Conservation (phyloP, 148 eudicot species). For the Fagopyrum homotropicum region DNA sequence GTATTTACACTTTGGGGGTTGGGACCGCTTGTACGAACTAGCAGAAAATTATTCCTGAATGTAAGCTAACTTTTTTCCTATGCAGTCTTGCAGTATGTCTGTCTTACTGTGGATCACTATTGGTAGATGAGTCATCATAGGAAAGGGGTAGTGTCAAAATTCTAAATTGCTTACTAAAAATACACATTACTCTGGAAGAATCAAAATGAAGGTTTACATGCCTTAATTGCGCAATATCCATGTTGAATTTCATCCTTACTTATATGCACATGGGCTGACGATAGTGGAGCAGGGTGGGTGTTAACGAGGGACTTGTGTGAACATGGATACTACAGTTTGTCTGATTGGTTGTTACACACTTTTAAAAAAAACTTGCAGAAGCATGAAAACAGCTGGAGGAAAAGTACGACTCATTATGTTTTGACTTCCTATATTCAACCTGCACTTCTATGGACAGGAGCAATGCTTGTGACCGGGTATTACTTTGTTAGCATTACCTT, state of each 20-base stretch:
- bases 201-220: background rate
- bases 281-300: slow-evolving; percentile 1
- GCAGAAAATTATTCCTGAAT: slow-evolving; percentile 49
- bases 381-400: slow-evolving; percentile 66
- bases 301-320: background rate
- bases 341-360: background rate
- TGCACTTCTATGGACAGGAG: slow-evolving; percentile 78
- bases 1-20: slow-evolving; percentile 80
- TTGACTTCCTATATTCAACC: slow-evolving; percentile 79
- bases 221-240: background rate
- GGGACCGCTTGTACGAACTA: slow-evolving; percentile 50
- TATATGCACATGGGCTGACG: background rate
- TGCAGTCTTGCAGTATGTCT: background rate
- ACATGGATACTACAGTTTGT: background rate
- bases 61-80: slow-evolving; percentile 29
- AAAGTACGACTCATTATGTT: slow-evolving; percentile 57
- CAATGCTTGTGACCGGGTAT: slow-evolving; percentile 77
- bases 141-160: background rate
- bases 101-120: background rate
- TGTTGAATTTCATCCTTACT: background rate
- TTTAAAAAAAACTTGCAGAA: slow-evolving; percentile 39
- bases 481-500: slow-evolving; percentile 1
- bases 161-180: background rate
- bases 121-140: background rate
- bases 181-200: background rate